A percentile compares a stretch with the other conserved stretches of the same genome.
phyloP scores from a whole-genome alignment of 2,329 filamentous ascomycete species.

The Colletotrichum chrysophilum region DNA sequence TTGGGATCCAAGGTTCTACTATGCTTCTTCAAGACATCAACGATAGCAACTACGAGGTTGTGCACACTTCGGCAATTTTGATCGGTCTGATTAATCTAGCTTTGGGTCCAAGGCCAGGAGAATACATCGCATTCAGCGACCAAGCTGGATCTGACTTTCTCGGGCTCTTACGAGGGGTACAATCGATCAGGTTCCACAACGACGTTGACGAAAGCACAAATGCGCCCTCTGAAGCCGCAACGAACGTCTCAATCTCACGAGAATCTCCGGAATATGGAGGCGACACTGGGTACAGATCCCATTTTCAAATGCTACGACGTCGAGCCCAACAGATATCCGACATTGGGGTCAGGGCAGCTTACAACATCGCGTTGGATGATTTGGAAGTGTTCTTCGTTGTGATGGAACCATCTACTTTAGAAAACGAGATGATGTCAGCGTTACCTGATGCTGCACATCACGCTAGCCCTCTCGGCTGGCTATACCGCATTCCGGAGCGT shows the following conservation, averaged over 20 bases:
- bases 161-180: neutral
- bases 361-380: neutral
- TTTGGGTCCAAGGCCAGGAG: neutral
- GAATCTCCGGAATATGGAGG: neutral
- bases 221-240: neutral
- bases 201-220: neutral
- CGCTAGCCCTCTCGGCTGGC: neutral
- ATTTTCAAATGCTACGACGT: neutral
- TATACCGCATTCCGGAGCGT: neutral
- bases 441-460: neutral
- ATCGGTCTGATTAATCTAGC: neutral
- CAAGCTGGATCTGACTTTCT: neutral
- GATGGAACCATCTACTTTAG: neutral
- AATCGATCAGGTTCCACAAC: neutral
- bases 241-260: neutral
- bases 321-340: neutral
- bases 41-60: neutral
- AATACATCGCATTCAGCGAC: neutral
- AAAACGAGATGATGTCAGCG: neutral
- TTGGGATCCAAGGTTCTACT: neutral
- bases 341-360: neutral
- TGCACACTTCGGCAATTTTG: neutral
- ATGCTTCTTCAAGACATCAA: neutral
- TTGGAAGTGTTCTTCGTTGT: neutral
- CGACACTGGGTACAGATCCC: neutral